A percentile compares a stretch with the other conserved stretches of the same genome.
Evolutionary conservation across 352 stramenopile species (phyloP).

Genomic region (Phytophthora cryptogea): DNA sequence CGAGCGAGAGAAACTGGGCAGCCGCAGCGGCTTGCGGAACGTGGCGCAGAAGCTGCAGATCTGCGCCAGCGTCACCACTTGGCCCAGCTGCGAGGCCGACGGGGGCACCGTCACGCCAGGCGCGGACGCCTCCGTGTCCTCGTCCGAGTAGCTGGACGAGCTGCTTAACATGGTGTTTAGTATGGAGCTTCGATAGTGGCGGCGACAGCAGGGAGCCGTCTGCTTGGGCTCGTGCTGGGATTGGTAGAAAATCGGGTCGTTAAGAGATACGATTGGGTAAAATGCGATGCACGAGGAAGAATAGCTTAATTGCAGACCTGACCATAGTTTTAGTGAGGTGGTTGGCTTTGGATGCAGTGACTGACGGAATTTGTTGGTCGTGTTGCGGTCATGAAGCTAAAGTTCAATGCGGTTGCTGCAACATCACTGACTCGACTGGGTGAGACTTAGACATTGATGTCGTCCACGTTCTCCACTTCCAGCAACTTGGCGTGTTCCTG

Average conservation of each 20-base stretch:
- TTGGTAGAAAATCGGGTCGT: background rate
- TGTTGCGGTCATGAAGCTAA: background rate
- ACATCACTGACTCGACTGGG: background rate
- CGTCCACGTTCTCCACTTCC: slow-evolving; percentile 92
- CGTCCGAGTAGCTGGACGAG: slow-evolving; percentile 48
- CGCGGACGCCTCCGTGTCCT: slow-evolving; percentile 29
- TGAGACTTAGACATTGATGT: slow-evolving; percentile 94
- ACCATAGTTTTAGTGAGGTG: no score
- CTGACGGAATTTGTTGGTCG: background rate
- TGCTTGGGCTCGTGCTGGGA: background rate
- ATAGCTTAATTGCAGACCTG: no score
- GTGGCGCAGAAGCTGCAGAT: slow-evolving; percentile 76
- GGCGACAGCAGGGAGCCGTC: background rate
- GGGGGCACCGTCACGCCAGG: slow-evolving; percentile 8
- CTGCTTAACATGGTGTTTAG: slow-evolving; percentile 48
- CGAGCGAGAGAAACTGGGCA: slow-evolving; percentile 74
- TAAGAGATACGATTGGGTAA: background rate
- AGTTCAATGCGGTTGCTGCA: no score
- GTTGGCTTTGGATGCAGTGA: no score
- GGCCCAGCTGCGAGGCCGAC: slow-evolving; percentile 35
- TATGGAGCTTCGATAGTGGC: slow-evolving; percentile 15
- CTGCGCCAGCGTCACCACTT: slow-evolving; percentile 65
- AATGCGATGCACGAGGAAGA: background rate
- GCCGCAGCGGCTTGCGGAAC: slow-evolving; percentile 73
- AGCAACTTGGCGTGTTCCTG: slow-evolving; percentile 89